phyloP scores from a whole-genome alignment of 129 eudicot genomes.

The Tagetes erecta region DNA sequence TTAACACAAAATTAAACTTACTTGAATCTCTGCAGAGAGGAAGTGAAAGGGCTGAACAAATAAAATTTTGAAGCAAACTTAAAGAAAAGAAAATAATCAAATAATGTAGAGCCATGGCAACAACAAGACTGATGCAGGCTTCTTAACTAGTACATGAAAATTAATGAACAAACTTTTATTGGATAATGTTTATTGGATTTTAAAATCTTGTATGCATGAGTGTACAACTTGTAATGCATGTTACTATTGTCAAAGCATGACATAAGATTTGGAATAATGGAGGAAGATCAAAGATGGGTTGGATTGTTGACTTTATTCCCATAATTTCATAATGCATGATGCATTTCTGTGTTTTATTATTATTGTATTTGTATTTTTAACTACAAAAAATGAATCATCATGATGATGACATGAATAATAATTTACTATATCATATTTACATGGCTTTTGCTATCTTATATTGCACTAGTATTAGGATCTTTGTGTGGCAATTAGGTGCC shows the following conservation, averaged over 20 bases:
- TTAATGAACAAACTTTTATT: not conserved
- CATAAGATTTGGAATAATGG: slow-evolving; percentile 19
- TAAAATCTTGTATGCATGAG: slow-evolving; percentile 15
- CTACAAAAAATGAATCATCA: not conserved
- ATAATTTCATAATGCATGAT: slow-evolving; percentile 1
- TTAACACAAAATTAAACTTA: slow-evolving; percentile 24
- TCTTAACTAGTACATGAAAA: slow-evolving; percentile 21
- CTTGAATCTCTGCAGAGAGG: slow-evolving; percentile 69
- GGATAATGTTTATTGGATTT: not conserved
- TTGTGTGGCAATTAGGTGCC: not conserved
- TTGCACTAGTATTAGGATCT: too few species aligned
- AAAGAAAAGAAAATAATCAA: slow-evolving; percentile 27
- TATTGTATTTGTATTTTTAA: not conserved
- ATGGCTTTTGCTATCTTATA: too few species aligned
- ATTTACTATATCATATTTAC: not conserved
- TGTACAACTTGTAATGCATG: slow-evolving; percentile 16
- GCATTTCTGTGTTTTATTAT: slow-evolving; percentile 15
- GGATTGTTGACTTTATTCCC: slow-evolving; percentile 31
- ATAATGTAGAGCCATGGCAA: slow-evolving; percentile 38
- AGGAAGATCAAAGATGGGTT: slow-evolving; percentile 7
- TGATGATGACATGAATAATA: slow-evolving; percentile 18
- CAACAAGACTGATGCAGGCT: slow-evolving; percentile 6
- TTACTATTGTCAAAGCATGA: slow-evolving; percentile 19
- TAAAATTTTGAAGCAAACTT: slow-evolving; percentile 37
- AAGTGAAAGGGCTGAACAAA: slow-evolving; percentile 34